phyloP scores from a whole-genome alignment of 176 grass and related monocot genomes.

The Oryza coarctata region DNA sequence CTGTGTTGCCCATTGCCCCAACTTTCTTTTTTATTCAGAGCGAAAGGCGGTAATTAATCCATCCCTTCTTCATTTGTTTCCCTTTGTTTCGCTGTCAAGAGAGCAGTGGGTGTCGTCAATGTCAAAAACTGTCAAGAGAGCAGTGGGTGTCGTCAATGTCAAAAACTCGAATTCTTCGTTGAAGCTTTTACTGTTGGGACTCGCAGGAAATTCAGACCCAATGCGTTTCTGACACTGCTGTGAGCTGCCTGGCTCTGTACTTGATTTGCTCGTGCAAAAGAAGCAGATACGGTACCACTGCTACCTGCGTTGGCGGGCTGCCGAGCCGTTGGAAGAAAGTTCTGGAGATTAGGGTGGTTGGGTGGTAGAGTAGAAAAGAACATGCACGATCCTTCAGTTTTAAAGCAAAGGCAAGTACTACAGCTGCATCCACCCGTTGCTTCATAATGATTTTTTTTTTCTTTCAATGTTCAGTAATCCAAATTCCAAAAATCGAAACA shows the following conservation, averaged over 20 bases:
- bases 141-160: background rate
- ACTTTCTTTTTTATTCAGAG: background rate
- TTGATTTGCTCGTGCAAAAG: background rate
- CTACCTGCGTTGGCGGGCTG: background rate
- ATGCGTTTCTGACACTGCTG: background rate
- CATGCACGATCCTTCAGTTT: background rate
- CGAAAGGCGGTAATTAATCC: background rate
- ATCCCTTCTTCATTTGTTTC: background rate
- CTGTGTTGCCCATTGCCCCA: background rate
- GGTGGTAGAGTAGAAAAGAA: background rate
- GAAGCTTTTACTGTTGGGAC: background rate
- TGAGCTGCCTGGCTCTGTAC: too few species aligned
- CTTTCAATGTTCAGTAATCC: background rate
- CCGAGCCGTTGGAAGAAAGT: background rate
- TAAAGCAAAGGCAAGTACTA: background rate
- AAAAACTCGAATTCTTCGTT: background rate
- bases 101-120: background rate
- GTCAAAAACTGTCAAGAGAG: too few species aligned
- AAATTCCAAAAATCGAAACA: background rate
- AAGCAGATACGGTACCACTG: background rate
- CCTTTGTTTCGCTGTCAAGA: background rate
- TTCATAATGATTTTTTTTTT: background rate
- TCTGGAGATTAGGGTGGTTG: background rate
- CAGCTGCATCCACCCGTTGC: background rate
- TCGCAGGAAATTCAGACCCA: background rate